These are phyloP conservation scores for Boletus subcaerulescens DNA, from an alignment of 768 basidiomycete genomes.

Conservation along the genomic window DNA sequence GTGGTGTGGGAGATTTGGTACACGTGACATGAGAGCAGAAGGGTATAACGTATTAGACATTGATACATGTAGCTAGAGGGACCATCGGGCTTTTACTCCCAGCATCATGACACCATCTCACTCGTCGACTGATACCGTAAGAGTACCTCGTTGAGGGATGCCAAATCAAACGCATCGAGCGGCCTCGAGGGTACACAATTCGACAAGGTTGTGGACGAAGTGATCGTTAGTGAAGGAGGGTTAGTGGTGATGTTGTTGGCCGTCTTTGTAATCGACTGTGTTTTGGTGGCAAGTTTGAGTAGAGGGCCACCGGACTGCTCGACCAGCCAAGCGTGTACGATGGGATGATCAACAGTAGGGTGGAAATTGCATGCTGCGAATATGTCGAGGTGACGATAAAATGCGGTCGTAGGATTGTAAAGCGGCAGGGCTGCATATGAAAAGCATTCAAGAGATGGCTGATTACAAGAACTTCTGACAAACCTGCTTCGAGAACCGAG, in stretches of 20 bases:
- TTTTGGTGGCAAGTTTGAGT: conserved; percentile 13
- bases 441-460: background rate
- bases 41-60: conserved; percentile 7
- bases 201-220: conserved; percentile 6
- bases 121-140: conserved; percentile 25
- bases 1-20: conserved; percentile 9
- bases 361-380: conserved; percentile 41
- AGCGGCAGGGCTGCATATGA: conserved; percentile 45
- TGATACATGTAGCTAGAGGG: background rate
- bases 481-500: conserved; percentile 43
- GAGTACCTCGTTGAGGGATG: conserved; percentile 24
- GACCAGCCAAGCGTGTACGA: conserved; percentile 39
- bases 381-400: conserved; percentile 46
- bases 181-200: conserved; percentile 5
- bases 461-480: background rate
- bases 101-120: conserved; percentile 6
- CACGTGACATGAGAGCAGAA: conserved; percentile 6
- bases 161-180: conserved; percentile 22
- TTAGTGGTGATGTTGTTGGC: background rate
- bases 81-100: no score
- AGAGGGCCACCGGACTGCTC: conserved; percentile 24
- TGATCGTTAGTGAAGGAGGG: conserved; percentile 12
- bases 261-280: conserved; percentile 7
- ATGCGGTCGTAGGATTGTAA: conserved; percentile 47
- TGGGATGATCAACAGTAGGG: conserved; percentile 40